These are phyloP conservation scores for Blastobotrys muscicola DNA, from an alignment of 805 yeast genomes.

Conservation along the genomic window DNA sequence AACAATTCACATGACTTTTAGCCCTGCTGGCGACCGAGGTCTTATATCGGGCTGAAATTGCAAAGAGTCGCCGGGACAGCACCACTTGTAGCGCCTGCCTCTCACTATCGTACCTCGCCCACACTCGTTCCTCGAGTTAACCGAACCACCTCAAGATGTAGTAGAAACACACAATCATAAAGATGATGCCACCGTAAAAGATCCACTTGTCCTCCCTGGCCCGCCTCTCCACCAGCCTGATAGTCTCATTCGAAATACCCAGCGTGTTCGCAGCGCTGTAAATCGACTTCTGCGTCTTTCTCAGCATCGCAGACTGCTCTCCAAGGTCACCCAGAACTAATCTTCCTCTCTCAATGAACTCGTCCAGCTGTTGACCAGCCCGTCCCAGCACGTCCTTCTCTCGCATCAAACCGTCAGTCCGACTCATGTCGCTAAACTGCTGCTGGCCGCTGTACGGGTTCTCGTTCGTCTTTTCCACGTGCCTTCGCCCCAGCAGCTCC, in stretches of 20 bases:
- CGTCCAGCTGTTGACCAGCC: conserved; percentile 78
- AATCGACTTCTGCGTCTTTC: conserved; percentile 52
- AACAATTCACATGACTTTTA: no score
- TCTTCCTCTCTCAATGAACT: conserved; percentile 82
- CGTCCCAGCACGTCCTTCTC: conserved; percentile 52
- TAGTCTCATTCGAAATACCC: conserved; percentile 81
- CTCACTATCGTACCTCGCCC: no score
- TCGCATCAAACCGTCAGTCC: conserved; percentile 56
- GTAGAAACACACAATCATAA: conserved; percentile 59
- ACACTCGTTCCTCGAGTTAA: no score
- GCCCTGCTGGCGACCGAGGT: no score
- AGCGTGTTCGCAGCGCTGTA: conserved; percentile 64
- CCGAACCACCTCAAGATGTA: conserved; percentile 57
- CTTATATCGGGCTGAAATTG: no score
- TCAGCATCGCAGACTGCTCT: conserved; percentile 69
- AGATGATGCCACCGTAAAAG: conserved; percentile 63
- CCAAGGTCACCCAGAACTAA: conserved; percentile 76
- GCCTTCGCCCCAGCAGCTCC: conserved; percentile 48
- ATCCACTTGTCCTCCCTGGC: conserved; percentile 81
- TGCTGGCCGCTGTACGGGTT: conserved; percentile 22
- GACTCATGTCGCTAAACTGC: conserved; percentile 16
- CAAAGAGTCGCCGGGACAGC: no score
- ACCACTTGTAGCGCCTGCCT: no score
- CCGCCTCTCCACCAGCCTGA: conserved; percentile 65
- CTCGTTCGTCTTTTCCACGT: conserved; percentile 18